Evolutionary conservation across 176 grass and related monocot genomes (phyloP).

Genomic region (Puya raimondii): DNA sequence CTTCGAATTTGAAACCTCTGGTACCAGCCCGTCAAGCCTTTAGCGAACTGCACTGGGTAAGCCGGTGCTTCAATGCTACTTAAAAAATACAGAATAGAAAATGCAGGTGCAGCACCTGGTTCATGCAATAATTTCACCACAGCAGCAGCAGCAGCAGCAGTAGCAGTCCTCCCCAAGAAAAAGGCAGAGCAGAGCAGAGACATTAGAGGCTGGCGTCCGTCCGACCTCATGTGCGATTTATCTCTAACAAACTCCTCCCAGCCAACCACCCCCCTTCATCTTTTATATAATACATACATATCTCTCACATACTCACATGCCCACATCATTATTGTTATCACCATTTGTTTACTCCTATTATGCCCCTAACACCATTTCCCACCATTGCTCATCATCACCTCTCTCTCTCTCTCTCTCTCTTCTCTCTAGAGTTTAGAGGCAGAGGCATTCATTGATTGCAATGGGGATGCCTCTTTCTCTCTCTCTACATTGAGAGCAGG

Average conservation of each 20-base stretch:
- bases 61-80: too few relatives aligned
- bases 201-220: slow-evolving; percentile 33
- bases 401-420: not conserved
- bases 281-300: not conserved
- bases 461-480: slow-evolving; percentile 5
- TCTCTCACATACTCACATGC: not conserved
- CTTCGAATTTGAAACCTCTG: too few relatives aligned
- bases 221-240: slow-evolving; percentile 6
- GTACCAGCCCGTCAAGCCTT: too few relatives aligned
- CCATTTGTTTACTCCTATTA: not conserved
- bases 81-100: too few relatives aligned
- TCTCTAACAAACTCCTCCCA: not conserved
- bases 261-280: not conserved
- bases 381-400: not conserved
- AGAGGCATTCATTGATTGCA: slow-evolving; percentile 19
- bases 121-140: too few relatives aligned
- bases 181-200: not conserved
- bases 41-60: too few relatives aligned
- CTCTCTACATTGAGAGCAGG: too few relatives aligned
- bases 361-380: not conserved
- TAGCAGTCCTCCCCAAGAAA: not conserved
- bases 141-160: too few relatives aligned
- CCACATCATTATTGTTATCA: not conserved
- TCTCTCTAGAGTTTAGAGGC: slow-evolving; percentile 9
- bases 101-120: too few relatives aligned